These are phyloP conservation scores for Trametes polyzona DNA, from an alignment of 1,284 basidiomycete species.

Conservation along the genomic window DNA sequence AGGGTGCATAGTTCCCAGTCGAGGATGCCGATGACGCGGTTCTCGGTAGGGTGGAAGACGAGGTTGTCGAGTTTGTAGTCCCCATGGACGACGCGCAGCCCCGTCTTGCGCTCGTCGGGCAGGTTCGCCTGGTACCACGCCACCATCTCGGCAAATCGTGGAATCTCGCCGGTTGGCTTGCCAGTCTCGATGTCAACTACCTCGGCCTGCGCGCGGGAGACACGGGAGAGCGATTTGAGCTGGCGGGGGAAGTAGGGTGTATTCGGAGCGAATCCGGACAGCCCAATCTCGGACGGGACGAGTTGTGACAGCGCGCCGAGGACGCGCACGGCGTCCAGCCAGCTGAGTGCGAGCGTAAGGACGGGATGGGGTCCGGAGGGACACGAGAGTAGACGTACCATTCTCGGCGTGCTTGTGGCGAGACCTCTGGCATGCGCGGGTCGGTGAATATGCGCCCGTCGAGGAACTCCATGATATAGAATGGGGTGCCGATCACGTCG, in stretches of 20 bases:
- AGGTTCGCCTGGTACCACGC: slow-evolving; percentile 78
- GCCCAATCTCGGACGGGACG: slow-evolving; percentile 67
- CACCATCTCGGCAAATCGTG: slow-evolving; percentile 73
- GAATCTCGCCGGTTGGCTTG: slow-evolving; percentile 67
- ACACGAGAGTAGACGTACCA: slow-evolving; percentile 55
- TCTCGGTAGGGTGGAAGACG: slow-evolving; percentile 92
- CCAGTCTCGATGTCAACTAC: slow-evolving; percentile 68
- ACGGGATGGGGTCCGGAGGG: not conserved
- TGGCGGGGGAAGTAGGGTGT: slow-evolving; percentile 91
- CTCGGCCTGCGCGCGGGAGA: slow-evolving; percentile 75
- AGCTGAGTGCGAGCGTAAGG: slow-evolving; percentile 47
- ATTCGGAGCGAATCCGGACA: slow-evolving; percentile 79
- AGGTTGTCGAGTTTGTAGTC: slow-evolving; percentile 98
- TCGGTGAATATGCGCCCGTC: slow-evolving; percentile 94
- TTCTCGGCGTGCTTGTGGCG: slow-evolving; percentile 63
- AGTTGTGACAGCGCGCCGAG: slow-evolving; percentile 80
- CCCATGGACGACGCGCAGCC: slow-evolving; percentile 87
- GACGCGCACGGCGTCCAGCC: slow-evolving; percentile 76
- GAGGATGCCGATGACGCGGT: slow-evolving; percentile 90
- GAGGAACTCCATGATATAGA: slow-evolving; percentile 96
- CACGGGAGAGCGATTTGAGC: slow-evolving; percentile 80
- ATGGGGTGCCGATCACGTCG: slow-evolving; percentile 82
- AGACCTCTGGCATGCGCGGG: slow-evolving; percentile 72
- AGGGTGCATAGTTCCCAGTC: slow-evolving; percentile 98
- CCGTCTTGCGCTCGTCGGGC: slow-evolving; percentile 74